These are phyloP conservation scores for Alternaria hordeiaustralica DNA, from an alignment of 2,329 filamentous ascomycete species.

Conservation along the genomic window DNA sequence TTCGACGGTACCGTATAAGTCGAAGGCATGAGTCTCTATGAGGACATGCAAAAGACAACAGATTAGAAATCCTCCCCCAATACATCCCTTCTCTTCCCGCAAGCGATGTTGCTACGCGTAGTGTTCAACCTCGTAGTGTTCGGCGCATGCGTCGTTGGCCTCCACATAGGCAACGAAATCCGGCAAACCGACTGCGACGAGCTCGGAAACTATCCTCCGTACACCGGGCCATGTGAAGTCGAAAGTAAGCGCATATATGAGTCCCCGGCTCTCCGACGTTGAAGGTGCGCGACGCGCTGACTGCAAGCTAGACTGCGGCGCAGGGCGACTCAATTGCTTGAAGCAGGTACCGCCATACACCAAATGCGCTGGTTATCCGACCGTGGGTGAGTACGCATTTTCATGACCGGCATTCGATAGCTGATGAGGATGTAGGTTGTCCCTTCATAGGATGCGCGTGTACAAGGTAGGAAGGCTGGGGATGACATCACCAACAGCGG, in stretches of 20 bases:
- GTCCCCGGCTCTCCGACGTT: neutral
- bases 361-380: slow-evolving; percentile 3
- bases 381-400: neutral
- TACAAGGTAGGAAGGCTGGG: neutral
- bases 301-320: slow-evolving; percentile 5
- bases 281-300: neutral
- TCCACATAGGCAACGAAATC: neutral
- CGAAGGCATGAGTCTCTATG: neutral
- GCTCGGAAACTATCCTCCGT: neutral
- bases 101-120: neutral
- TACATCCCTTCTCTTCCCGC: neutral
- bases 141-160: neutral
- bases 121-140: neutral
- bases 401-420: neutral
- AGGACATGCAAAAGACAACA: neutral
- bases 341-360: slow-evolving; percentile 2
- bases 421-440: neutral
- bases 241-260: neutral
- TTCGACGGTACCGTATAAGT: neutral
- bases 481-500: neutral
- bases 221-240: neutral
- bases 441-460: neutral
- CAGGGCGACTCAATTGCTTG: slow-evolving; percentile 6
- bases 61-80: neutral
- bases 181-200: neutral